Evolutionary conservation across 2,329 filamentous ascomycete species (phyloP).

Genomic region (Cercospora sojina): DNA sequence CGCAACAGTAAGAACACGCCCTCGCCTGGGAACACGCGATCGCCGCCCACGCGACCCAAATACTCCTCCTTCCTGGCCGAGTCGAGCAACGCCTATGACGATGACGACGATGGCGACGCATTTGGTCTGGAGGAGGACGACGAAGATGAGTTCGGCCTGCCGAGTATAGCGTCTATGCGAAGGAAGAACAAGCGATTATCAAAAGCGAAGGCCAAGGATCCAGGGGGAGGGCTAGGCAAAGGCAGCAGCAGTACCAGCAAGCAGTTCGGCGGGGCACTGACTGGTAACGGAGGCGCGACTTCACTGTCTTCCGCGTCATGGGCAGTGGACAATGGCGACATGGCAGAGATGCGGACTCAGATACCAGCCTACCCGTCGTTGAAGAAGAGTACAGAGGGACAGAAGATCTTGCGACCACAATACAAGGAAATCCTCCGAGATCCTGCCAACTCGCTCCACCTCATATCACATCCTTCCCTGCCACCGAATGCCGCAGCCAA

Average conservation of each 20-base stretch:
- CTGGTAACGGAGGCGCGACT: constrained; percentile 8
- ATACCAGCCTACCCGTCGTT: constrained; percentile 80
- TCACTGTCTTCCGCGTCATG: constrained; percentile 35
- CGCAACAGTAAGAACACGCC: constrained; percentile 54
- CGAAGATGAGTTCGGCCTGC: constrained; percentile 92
- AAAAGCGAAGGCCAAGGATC: constrained; percentile 47
- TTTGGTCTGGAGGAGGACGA: constrained; percentile 76
- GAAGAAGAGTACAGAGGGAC: constrained; percentile 74
- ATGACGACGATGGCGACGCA: constrained; percentile 65
- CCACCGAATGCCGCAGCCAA: constrained; percentile 74
- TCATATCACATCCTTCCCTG: constrained; percentile 82
- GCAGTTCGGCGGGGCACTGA: constrained; percentile 20
- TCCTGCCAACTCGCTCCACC: constrained; percentile 89
- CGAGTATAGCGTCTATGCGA: constrained; percentile 88
- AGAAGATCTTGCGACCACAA: constrained; percentile 89
- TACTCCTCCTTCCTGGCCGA: constrained; percentile 81
- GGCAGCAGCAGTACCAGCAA: constrained; percentile 20
- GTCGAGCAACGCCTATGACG: constrained; percentile 78
- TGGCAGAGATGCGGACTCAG: constrained; percentile 78
- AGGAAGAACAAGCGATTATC: constrained; percentile 59
- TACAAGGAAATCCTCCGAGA: constrained; percentile 89
- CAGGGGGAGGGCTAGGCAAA: constrained; percentile 36
- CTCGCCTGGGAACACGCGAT: constrained; percentile 55
- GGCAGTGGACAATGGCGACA: constrained; percentile 85
- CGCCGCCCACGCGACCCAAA: constrained; percentile 62